These are phyloP conservation scores for Hyphodiscus sp. DNA, from an alignment of 2,329 filamentous ascomycete species.

Conservation along the genomic window DNA sequence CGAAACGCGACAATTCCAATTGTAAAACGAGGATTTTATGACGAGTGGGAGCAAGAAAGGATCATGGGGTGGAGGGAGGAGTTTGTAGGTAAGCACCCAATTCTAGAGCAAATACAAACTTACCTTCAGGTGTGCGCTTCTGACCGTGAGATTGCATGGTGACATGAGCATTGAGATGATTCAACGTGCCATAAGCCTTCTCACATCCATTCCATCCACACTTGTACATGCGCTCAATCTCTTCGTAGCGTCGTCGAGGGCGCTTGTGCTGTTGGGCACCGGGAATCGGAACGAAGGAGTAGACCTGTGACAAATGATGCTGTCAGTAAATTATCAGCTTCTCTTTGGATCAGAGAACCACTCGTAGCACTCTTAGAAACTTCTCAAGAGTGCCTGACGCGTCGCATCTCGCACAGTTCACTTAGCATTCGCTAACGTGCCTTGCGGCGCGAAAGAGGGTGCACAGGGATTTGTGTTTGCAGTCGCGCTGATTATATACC, in stretches of 20 bases:
- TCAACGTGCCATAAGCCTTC: constrained; percentile 95
- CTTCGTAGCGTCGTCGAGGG: constrained; percentile 86
- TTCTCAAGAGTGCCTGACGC: constrained; percentile 6
- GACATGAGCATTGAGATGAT: constrained; percentile 95
- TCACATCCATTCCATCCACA: constrained; percentile 98
- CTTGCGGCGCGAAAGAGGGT: not conserved
- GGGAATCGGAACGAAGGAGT: constrained; percentile 95
- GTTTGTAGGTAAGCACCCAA: not conserved
- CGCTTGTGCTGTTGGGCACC: constrained; percentile 97
- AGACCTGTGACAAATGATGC: constrained; percentile 67
- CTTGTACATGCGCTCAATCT: constrained; percentile 99
- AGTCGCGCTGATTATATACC: not conserved
- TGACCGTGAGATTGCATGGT: constrained; percentile 97
- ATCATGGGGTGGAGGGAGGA: not conserved
- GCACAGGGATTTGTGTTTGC: not conserved
- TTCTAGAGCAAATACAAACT: constrained; percentile 31
- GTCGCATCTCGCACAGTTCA: not conserved
- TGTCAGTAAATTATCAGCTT: constrained; percentile 19
- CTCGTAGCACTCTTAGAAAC: constrained; percentile 1
- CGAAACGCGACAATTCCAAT: too few species aligned
- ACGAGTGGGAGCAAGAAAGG: not conserved
- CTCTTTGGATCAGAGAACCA: not conserved
- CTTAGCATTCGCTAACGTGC: not conserved
- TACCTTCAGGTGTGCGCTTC: constrained; percentile 97
- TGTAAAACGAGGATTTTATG: too few species aligned